A percentile compares a stretch with the other conserved stretches of the same genome.
These are phyloP conservation scores for Colletotrichum abscissum DNA, from an alignment of 2,329 filamentous ascomycete species.

Conservation along the genomic window DNA sequence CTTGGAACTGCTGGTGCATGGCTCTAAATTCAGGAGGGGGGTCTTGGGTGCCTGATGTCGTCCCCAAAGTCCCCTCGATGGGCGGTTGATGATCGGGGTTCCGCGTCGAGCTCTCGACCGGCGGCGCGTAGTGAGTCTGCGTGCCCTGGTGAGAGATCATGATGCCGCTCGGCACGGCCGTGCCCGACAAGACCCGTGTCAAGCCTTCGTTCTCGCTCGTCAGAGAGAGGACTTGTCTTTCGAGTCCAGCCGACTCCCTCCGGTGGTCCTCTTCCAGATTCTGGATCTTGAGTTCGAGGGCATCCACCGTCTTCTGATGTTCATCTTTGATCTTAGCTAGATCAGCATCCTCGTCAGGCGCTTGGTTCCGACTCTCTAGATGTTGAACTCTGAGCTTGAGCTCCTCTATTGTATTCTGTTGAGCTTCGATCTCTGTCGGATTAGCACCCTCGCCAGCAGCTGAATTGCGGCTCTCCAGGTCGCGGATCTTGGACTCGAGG, in stretches of 20 bases:
- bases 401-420: neutral
- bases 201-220: neutral
- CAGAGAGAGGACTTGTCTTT: no score
- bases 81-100: neutral
- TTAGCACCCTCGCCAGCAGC: neutral
- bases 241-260: no score
- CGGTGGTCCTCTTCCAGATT: no score
- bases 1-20: neutral
- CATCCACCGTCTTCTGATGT: neutral
- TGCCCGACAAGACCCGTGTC: neutral
- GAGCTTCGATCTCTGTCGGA: neutral
- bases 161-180: neutral
- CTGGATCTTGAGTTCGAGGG: no score
- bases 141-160: neutral
- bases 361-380: neutral
- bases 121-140: neutral
- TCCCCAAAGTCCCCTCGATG: neutral
- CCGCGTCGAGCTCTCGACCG: neutral
- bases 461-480: neutral
- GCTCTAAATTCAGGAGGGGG: neutral
- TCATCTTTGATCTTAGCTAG: neutral
- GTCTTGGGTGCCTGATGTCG: neutral
- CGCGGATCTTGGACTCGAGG: neutral
- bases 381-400: neutral
- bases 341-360: neutral